A percentile compares a stretch with the other conserved stretches of the same genome.
phyloP scores from a whole-genome alignment of 2,329 filamentous ascomycete species.

The Epichloe festucae region DNA sequence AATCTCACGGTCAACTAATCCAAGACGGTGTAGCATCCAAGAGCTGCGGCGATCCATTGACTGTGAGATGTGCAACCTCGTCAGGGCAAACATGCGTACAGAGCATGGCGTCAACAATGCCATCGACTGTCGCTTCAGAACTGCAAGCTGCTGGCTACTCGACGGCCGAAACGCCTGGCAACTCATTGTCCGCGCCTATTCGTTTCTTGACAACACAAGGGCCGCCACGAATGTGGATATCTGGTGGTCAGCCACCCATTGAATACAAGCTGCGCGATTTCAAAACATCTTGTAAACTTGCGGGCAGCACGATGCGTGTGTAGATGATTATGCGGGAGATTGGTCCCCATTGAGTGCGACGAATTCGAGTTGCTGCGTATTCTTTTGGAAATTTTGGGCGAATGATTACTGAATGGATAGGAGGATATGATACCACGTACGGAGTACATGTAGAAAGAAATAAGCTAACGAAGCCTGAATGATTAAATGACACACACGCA shows the following conservation, averaged over 20 bases:
- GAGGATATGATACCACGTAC: no score
- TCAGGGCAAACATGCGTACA: background rate
- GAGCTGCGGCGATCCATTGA: background rate
- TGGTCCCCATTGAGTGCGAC: no score
- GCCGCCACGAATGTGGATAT: conserved; percentile 22
- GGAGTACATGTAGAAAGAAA: no score
- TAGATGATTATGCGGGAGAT: no score
- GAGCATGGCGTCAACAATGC: conserved; percentile 15
- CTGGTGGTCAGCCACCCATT: conserved; percentile 20
- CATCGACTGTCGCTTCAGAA: conserved; percentile 19
- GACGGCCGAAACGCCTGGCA: background rate
- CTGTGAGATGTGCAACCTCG: conserved; percentile 8
- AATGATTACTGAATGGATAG: no score
- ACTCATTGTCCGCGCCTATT: conserved; percentile 13
- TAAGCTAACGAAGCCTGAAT: no score
- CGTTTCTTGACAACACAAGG: conserved; percentile 19
- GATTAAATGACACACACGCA: no score
- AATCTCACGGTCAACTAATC: conserved; percentile 27
- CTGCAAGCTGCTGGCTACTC: conserved; percentile 18
- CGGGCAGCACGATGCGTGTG: conserved; percentile 18
- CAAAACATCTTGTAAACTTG: conserved; percentile 36
- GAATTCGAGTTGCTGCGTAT: no score
- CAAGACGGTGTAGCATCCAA: conserved; percentile 9
- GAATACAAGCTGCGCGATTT: conserved; percentile 8
- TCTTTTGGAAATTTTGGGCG: no score